A percentile compares a stretch with the other conserved stretches of the same genome.
phyloP scores from a whole-genome alignment of 805 yeast species.

The Hanseniaspora jakobsenii region DNA sequence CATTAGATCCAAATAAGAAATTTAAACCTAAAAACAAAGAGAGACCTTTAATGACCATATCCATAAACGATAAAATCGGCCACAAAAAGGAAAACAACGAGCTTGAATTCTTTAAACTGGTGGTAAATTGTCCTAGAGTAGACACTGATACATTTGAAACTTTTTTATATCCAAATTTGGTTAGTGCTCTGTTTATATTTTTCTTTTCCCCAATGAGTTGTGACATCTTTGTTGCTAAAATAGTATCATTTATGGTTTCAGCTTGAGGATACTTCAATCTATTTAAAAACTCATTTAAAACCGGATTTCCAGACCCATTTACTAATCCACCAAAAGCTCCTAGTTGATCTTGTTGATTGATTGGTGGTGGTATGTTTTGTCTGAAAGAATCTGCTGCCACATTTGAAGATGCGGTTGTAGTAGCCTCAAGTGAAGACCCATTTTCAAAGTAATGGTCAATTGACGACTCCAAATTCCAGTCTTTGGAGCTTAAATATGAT shows the following conservation, averaged over 20 bases:
- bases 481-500: constrained; percentile 2
- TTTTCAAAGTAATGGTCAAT: constrained; percentile 9
- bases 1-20: background rate
- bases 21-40: constrained; percentile 8
- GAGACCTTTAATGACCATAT: constrained; percentile 3
- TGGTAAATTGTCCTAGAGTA: background rate
- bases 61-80: constrained; percentile 6
- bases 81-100: constrained; percentile 2
- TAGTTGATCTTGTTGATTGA: background rate
- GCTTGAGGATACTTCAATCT: constrained; percentile 10
- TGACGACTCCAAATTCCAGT: constrained; percentile 9
- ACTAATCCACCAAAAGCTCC: background rate
- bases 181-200: background rate
- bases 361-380: background rate
- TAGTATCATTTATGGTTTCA: background rate
- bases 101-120: background rate
- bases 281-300: constrained; percentile 12
- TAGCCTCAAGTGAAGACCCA: background rate
- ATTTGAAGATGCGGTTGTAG: background rate
- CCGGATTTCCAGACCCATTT: constrained; percentile 1
- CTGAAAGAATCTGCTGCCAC: no score
- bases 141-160: background rate
- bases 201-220: background rate
- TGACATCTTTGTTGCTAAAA: background rate
- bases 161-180: background rate